Conservation (phyloP, 495 filamentous ascomycete genomes). For the Hypomontagnella submonticulosa region DNA sequence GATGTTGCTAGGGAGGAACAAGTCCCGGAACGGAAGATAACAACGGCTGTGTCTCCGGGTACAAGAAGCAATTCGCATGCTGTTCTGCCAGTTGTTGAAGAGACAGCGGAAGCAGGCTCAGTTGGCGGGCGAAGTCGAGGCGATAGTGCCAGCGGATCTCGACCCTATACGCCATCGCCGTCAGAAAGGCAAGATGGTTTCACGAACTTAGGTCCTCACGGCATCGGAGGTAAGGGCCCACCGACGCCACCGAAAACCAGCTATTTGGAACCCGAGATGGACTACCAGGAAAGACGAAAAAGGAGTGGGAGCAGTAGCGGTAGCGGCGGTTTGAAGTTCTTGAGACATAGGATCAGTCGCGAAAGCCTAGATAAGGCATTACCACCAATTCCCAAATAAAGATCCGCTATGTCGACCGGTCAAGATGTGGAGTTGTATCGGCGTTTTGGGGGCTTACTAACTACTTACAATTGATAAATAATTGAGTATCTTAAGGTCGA, state of each 20-base stretch:
- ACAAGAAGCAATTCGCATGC: constrained; percentile 64
- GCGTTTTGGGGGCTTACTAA: constrained; percentile 30
- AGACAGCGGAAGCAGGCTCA: constrained; percentile 83
- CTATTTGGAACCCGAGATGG: constrained; percentile 53
- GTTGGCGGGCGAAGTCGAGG: constrained; percentile 63
- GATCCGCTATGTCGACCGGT: constrained; percentile 19
- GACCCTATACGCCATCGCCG: constrained; percentile 55
- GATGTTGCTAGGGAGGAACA: constrained; percentile 61
- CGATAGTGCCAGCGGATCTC: constrained; percentile 57
- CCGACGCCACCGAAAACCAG: constrained; percentile 59
- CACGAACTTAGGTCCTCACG: constrained; percentile 54
- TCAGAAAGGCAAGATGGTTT: constrained; percentile 58
- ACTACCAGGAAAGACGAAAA: constrained; percentile 44
- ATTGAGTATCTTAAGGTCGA: constrained; percentile 38
- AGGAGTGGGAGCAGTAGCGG: constrained; percentile 27
- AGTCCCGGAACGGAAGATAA: constrained; percentile 60
- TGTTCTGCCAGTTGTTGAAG: constrained; percentile 90
- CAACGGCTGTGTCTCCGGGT: constrained; percentile 57
- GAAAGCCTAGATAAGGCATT: constrained; percentile 66
- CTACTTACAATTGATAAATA: constrained; percentile 26
- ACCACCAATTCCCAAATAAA: constrained; percentile 60
- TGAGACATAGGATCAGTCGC: constrained; percentile 48
- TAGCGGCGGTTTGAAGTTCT: constrained; percentile 27
- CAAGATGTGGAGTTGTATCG: constrained; percentile 2
- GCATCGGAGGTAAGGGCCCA: constrained; percentile 49